phyloP scores from a whole-genome alignment of 1,139 yeast species.

The Diutina pseudorugosa region DNA sequence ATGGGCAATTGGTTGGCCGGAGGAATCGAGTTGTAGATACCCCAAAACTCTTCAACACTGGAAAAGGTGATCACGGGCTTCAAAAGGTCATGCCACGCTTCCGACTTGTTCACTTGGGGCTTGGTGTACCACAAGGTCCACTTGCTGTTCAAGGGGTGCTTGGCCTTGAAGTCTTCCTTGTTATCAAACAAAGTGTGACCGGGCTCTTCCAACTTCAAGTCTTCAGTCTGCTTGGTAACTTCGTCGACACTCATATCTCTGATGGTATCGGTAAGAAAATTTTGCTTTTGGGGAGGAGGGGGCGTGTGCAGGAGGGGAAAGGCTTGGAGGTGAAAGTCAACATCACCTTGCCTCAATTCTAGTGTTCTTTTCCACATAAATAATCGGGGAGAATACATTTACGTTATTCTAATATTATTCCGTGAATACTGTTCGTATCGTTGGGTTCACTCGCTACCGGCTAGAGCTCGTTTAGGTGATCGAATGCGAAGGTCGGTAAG shows the following conservation, averaged over 20 bases:
- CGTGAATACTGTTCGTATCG: no score
- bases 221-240: slow-evolving; percentile 41
- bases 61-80: slow-evolving; percentile 88
- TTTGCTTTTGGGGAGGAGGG: neutral
- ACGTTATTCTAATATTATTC: no score
- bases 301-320: neutral
- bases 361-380: no score
- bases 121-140: slow-evolving; percentile 99
- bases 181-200: slow-evolving; percentile 48
- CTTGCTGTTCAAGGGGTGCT: slow-evolving; percentile 84
- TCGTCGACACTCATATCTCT: slow-evolving; percentile 15
- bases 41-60: slow-evolving; percentile 98
- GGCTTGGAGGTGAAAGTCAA: neutral
- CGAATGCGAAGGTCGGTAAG: no score
- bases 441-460: no score
- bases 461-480: no score
- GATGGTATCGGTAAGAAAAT: neutral
- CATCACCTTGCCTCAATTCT: neutral
- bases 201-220: slow-evolving; percentile 35
- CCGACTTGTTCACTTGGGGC: slow-evolving; percentile 69
- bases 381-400: no score
- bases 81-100: slow-evolving; percentile 87
- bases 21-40: slow-evolving; percentile 89
- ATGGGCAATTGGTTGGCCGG: slow-evolving; percentile 83
- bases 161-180: slow-evolving; percentile 60